A percentile compares a stretch with the other conserved stretches of the same genome.
Evolutionary conservation across 257 asterid genomes (phyloP).

Genomic region (Verbascum thapsus): DNA sequence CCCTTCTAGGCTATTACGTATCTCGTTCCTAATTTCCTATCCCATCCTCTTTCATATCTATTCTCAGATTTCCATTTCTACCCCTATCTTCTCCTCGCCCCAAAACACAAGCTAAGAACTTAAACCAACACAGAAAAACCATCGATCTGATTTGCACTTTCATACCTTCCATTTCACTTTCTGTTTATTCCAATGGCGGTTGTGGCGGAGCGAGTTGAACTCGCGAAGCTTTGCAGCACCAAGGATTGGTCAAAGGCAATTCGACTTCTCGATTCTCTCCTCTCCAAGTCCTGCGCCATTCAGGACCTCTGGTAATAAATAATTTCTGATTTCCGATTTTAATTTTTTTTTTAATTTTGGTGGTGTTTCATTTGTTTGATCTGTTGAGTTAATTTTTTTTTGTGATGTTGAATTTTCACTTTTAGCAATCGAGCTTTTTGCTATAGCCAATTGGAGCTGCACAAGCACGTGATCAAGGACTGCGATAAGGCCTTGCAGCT

Average conservation of each 20-base stretch:
- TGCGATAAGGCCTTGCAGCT: slow-evolving; percentile 89
- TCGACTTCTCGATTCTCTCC: slow-evolving; percentile 85
- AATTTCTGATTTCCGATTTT: slow-evolving; percentile 2
- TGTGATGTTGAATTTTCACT: slow-evolving; percentile 20
- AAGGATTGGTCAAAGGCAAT: slow-evolving; percentile 99
- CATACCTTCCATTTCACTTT: slow-evolving; percentile 2
- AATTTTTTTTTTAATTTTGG: slow-evolving; percentile 7
- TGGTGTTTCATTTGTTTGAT: slow-evolving; percentile 32
- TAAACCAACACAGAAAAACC: slow-evolving; percentile 8
- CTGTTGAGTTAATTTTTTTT: slow-evolving; percentile 29
- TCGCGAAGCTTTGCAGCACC: slow-evolving; percentile 82
- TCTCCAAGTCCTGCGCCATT: slow-evolving; percentile 57
- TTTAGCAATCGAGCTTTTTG: slow-evolving; percentile 94
- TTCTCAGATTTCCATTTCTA: slow-evolving; percentile 1
- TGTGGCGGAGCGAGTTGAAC: slow-evolving; percentile 69
- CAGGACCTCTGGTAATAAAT: slow-evolving; percentile 88
- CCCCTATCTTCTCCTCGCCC: slow-evolving; percentile 37
- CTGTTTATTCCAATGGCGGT: slow-evolving; percentile 50
- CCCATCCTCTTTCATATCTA: too few relatives aligned
- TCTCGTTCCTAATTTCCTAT: too few relatives aligned
- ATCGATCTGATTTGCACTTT: slow-evolving; percentile 36
- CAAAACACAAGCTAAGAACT: slow-evolving; percentile 44
- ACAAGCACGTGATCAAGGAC: slow-evolving; percentile 92
- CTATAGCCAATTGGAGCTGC: slow-evolving; percentile 95
- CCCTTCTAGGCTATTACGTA: too few relatives aligned